These are phyloP conservation scores for Apiospora rasikravindrae DNA, from an alignment of 2,329 filamentous ascomycete species.

Conservation along the genomic window DNA sequence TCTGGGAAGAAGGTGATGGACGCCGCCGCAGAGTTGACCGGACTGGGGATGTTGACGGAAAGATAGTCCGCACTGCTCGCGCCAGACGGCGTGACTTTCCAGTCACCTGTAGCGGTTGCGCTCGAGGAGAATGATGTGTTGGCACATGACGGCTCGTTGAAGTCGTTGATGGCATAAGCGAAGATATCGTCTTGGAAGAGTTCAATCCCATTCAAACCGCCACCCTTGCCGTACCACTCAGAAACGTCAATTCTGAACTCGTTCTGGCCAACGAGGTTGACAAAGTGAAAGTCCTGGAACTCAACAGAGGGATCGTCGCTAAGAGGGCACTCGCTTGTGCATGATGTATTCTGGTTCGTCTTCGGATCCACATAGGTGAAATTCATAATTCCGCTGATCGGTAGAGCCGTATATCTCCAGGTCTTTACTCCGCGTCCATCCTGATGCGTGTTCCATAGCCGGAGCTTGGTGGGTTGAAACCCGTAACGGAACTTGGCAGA, in stretches of 20 bases:
- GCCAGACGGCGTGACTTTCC: constrained; percentile 71
- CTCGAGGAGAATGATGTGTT: constrained; percentile 67
- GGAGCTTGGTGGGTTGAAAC: constrained; percentile 85
- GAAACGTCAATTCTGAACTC: constrained; percentile 84
- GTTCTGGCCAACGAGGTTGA: constrained; percentile 87
- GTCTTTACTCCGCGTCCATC: constrained; percentile 87
- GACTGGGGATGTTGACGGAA: constrained; percentile 64
- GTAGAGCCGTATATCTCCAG: constrained; percentile 84
- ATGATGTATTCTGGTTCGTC: constrained; percentile 70
- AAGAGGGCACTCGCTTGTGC: constrained; percentile 85
- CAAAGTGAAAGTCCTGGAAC: constrained; percentile 91
- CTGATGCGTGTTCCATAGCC: constrained; percentile 84
- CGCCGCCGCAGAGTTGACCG: constrained; percentile 62
- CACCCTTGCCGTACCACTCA: constrained; percentile 85
- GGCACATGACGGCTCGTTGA: constrained; percentile 87
- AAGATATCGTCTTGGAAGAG: constrained; percentile 86
- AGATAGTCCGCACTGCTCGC: constrained; percentile 79
- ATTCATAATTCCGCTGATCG: constrained; percentile 93
- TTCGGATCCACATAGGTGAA: constrained; percentile 84
- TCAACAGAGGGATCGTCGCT: constrained; percentile 68
- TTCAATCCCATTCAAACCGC: constrained; percentile 84
- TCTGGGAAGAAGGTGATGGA: constrained; percentile 82
- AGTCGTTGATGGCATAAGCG: constrained; percentile 81
- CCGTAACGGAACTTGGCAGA: constrained; percentile 81
- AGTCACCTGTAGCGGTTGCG: constrained; percentile 74